A percentile compares a stretch with the other conserved stretches of the same genome.
These are phyloP conservation scores for Kurtzmaniella cleridarum DNA, from an alignment of 805 yeast species.

Conservation along the genomic window DNA sequence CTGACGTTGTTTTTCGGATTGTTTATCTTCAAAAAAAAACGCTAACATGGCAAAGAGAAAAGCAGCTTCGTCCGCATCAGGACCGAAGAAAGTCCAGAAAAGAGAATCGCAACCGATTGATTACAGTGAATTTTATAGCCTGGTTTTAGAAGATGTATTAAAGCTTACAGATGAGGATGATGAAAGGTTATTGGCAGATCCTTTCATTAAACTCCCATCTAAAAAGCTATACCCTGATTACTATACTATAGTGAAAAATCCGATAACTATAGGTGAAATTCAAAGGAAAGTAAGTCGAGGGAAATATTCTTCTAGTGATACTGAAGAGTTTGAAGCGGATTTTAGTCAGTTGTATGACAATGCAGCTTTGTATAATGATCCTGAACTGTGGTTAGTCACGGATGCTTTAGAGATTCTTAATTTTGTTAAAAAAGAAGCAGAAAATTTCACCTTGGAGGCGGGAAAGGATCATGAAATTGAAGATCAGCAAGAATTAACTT, in stretches of 20 bases:
- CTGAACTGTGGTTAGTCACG: constrained; percentile 51
- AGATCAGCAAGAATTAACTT: constrained; percentile 9
- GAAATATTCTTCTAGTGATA: constrained; percentile 29
- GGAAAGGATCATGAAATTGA: constrained; percentile 6
- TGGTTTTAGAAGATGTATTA: constrained; percentile 27
- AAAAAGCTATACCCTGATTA: constrained; percentile 37
- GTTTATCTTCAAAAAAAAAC: constrained; percentile 7
- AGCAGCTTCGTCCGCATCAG: too few species aligned
- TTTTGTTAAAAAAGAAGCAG: constrained; percentile 43
- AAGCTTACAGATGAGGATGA: constrained; percentile 26
- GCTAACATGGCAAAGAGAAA: constrained; percentile 15
- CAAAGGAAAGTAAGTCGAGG: constrained; percentile 37
- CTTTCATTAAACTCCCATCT: constrained; percentile 31
- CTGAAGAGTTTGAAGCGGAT: constrained; percentile 34
- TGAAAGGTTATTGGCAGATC: constrained; percentile 17
- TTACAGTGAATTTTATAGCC: constrained; percentile 20
- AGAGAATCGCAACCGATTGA: constrained; percentile 17
- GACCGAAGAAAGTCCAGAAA: constrained; percentile 4
- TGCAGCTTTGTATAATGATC: constrained; percentile 37
- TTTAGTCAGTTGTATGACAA: constrained; percentile 32
- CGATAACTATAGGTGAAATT: constrained; percentile 30
- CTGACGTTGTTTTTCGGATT: not conserved
- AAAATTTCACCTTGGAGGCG: constrained; percentile 17
- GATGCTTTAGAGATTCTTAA: constrained; percentile 56
- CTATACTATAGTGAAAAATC: constrained; percentile 27